Evolutionary conservation across 2,329 filamentous ascomycete genomes (phyloP), one percentile per base, ranked within the genome.

Genomic region (Penicillium decumbens): DNA sequence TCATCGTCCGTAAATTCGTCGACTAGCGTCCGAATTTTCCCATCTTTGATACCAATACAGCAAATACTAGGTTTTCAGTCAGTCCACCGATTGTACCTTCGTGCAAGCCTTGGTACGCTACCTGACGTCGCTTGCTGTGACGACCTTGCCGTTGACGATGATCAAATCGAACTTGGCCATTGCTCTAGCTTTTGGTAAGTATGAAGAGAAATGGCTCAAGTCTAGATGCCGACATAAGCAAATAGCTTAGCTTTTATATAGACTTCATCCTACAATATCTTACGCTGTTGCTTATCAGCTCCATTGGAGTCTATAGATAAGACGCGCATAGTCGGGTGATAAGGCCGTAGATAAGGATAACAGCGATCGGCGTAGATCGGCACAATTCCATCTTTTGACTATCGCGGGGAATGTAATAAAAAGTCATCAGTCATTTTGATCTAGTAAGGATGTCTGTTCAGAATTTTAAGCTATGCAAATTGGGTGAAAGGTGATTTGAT

Each of bases 31-130:
- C 43, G 44, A 4, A 55, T 42, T 9, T 51, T 55, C 12, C 45
- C 53, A 35, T 53, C 18, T 32, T 53, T 51, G n/a, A 55, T 30
- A 12, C 53, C 47, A 18, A 55, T 49, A 33, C 51, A 52, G 35
- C 44, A 55, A 20, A 33, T 20, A 24, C 49, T 51, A 23, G 20
- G 20, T 23, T 23, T 23, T 23, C 20, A 2, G 20, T 23, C 20
- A 23, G 15, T 18, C 15, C 15, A 23, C 20, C 6, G 25, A 27
- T 27, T 27, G 8, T 27, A 27, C 25, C 6, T 8, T 9, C 8
- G 1, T 27, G 15, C 6, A 9, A 27, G 6, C 7, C 4, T 27
- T 27, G 25, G 8, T 8, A 30, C 28, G 6, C 4, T 33, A 33
- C 30, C 30, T 33, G 30, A 33, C 13, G 9, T 33, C 30, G 13